A percentile compares a stretch with the other conserved stretches of the same genome.
Evolutionary conservation across 345 rosid genomes (phyloP).

Genomic region (Eutrema yunnanense): DNA sequence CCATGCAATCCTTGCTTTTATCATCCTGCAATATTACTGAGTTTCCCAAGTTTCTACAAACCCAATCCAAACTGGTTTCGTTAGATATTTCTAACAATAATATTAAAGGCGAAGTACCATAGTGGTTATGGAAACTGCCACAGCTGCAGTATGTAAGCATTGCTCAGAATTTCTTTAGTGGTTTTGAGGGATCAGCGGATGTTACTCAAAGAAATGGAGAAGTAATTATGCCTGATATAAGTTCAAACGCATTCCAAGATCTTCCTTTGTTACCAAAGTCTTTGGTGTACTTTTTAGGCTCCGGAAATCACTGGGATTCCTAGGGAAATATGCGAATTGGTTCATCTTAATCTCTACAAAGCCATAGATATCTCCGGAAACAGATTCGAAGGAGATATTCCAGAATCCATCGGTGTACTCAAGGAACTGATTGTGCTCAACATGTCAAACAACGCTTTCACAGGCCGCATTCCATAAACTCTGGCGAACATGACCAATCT

Average conservation of each 20-base stretch:
- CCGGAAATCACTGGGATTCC: not conserved
- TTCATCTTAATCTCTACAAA: not conserved
- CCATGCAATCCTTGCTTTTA: not conserved
- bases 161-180: not conserved
- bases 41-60: slow-evolving; percentile 22
- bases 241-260: slow-evolving; percentile 3
- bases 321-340: not conserved
- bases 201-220: not conserved
- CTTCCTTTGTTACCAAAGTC: not conserved
- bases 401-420: not conserved
- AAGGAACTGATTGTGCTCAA: not conserved
- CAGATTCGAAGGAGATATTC: not conserved
- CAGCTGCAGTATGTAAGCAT: not conserved
- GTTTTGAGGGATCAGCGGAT: slow-evolving; percentile 1
- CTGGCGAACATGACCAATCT: slow-evolving; percentile 5
- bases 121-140: no score
- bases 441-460: slow-evolving; percentile 15
- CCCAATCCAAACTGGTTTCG: not conserved
- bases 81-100: no score
- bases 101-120: no score
- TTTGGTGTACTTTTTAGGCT: not conserved
- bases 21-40: not conserved
- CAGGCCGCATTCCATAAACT: slow-evolving; percentile 9
- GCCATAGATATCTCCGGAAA: not conserved
- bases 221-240: not conserved